Evolutionary conservation across 1,284 basidiomycete genomes (phyloP), one percentile per base, ranked within the genome.

Genomic region (Thecaphora thlaspeos): DNA sequence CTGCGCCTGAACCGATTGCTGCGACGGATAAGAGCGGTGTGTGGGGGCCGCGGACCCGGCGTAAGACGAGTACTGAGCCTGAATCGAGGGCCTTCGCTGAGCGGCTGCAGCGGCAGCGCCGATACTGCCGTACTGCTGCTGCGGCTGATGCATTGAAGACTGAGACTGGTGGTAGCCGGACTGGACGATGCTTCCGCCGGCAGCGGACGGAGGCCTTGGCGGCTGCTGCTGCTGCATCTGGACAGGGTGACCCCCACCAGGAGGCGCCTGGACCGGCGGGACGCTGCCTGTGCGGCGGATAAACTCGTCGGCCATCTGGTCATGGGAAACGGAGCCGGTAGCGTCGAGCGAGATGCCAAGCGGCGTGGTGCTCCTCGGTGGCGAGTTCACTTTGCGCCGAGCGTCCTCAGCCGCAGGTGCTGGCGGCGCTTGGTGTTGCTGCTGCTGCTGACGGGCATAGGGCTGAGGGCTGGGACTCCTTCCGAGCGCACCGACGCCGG

Each of bases 281-380:
- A 83, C 82, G 55, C 81, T 83, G 38, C 85, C 77, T 4, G 79
- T 74, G n/a, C 78, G 56, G 10, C 61, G 49, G 55, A 72, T 67
- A 61, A 82, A 82, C 41, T 80, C 78, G 41, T 82, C 81, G 0
- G 89, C 88, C 86, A 91, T 87, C 43, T 85, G 83, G 79, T 93
- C 90, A 63, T 87, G 84, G 21, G 86, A 82, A 11, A 92, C 89
- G 15, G 86, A 84, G 9, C 90, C 90, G 48, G 80, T 84, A 2
- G 87, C 85, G 71, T 90, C 89, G 17, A 92, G 81, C 11, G 84
- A 82, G 61, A 93, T 91, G 1, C 90, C 90, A 26, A 89, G 58
- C 30, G 81, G 81, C 62, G 48, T 79, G 52, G 51, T 79, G 64
- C 53, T 79, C 18, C 53, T 73, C 46, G 44, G 58, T 2, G 71